Conservation (phyloP, 2,329 filamentous ascomycete species). For the Ilyonectria sp. region DNA sequence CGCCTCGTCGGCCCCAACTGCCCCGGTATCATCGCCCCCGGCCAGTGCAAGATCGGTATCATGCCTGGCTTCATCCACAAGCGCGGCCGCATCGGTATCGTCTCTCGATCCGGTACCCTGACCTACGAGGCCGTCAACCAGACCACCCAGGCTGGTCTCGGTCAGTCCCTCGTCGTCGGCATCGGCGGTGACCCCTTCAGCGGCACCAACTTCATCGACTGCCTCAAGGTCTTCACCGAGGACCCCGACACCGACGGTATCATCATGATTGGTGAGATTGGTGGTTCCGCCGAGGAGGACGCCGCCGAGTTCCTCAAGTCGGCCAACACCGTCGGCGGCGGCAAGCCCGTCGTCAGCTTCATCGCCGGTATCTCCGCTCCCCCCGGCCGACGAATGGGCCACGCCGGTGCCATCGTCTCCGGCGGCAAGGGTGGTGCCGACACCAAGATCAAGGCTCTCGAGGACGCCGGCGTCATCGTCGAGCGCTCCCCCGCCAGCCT, state of each 20-base stretch:
- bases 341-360: conserved; percentile 97
- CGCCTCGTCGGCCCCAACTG: conserved; percentile 98
- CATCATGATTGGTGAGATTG: conserved; percentile 99
- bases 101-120: conserved; percentile 96
- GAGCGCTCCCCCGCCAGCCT: conserved; percentile 94
- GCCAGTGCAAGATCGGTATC: conserved; percentile 99
- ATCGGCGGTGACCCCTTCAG: conserved; percentile 99
- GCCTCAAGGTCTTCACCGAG: conserved; percentile 95
- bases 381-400: conserved; percentile 96
- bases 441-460: conserved; percentile 96
- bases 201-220: conserved; percentile 99
- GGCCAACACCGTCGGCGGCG: conserved; percentile 87
- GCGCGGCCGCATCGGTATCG: conserved; percentile 97
- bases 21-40: conserved; percentile 94
- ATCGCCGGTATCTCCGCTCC: conserved; percentile 98
- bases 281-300: conserved; percentile 97
- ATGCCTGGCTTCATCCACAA: conserved; percentile 99
- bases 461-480: conserved; percentile 94
- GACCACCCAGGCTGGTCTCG: conserved; percentile 95
- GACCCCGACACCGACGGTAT: conserved; percentile 98
- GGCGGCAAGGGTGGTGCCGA: conserved; percentile 98
- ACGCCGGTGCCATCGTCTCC: conserved; percentile 97
- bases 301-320: conserved; percentile 95
- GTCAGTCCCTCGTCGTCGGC: conserved; percentile 97
- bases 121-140: conserved; percentile 99